phyloP scores from a whole-genome alignment of 176 grass and related monocot species.

The Microstegium vimineum region DNA sequence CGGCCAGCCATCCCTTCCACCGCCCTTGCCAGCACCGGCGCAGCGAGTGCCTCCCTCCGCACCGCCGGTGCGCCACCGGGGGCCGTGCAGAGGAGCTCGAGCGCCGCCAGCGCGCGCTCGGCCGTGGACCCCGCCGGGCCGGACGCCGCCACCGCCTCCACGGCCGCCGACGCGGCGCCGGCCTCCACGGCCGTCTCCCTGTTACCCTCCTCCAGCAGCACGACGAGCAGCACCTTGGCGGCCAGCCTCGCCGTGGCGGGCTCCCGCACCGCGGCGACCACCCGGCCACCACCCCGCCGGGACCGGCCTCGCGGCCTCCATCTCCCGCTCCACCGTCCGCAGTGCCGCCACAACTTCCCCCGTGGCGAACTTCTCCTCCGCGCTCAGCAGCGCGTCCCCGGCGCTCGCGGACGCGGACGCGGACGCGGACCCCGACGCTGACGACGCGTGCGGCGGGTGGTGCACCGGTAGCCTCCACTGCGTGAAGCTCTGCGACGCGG shows the following conservation, averaged over 20 bases:
- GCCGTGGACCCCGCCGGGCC: constrained; percentile 67
- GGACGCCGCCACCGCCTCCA: constrained; percentile 66
- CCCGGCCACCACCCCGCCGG: constrained; percentile 46
- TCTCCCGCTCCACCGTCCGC: constrained; percentile 44
- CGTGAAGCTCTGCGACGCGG: constrained; percentile 82
- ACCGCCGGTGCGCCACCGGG: constrained; percentile 49
- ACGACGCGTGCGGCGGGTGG: constrained; percentile 55
- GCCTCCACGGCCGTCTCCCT: constrained; percentile 52
- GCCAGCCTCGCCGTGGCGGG: constrained; percentile 51
- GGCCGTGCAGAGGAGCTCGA: constrained; percentile 86
- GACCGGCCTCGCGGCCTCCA: constrained; percentile 33
- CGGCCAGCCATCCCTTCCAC: constrained; percentile 64
- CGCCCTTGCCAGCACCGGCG: constrained; percentile 46
- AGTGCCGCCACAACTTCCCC: constrained; percentile 49
- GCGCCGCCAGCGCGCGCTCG: constrained; percentile 75
- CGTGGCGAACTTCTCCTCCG: constrained; percentile 55
- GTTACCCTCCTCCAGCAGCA: constrained; percentile 56
- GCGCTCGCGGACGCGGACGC: not conserved
- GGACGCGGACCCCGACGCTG: not conserved
- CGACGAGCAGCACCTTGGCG: constrained; percentile 58
- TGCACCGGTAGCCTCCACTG: constrained; percentile 76
- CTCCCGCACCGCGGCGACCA: constrained; percentile 57
- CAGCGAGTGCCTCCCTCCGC: constrained; percentile 40
- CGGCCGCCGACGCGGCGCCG: constrained; percentile 54
- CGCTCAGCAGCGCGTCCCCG: constrained; percentile 1